Percentiles rank a stretch among this genome's conserved stretches.
These are phyloP conservation scores for Nematocida sp. DNA, from an alignment of 371 early-diverging fungal genomes.

Conservation along the genomic window DNA sequence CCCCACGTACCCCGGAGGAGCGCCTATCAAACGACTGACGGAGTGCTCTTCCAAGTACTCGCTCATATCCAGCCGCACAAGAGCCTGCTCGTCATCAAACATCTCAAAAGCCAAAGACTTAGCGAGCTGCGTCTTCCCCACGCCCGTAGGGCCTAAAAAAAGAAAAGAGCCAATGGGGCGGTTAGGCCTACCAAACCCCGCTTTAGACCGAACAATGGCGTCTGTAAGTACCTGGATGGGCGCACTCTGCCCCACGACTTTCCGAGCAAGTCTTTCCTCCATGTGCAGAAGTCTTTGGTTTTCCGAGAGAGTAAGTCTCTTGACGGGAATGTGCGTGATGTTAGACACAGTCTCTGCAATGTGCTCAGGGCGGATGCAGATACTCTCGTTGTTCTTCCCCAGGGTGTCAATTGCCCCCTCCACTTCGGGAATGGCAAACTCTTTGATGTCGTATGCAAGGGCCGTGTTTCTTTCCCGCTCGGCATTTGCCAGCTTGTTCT, in stretches of 20 bases:
- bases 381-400: constrained; percentile 70
- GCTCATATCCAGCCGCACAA: constrained; percentile 81
- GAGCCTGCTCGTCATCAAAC: constrained; percentile 74
- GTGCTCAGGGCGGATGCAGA: constrained; percentile 73
- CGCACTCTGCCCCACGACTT: constrained; percentile 77
- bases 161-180: constrained; percentile 79
- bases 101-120: constrained; percentile 77
- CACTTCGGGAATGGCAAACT: constrained; percentile 71
- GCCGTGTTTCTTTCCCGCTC: constrained; percentile 59
- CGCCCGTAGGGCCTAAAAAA: constrained; percentile 83
- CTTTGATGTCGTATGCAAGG: constrained; percentile 67
- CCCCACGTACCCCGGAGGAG: constrained; percentile 79
- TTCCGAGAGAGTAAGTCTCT: constrained; percentile 72
- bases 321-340: constrained; percentile 79
- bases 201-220: constrained; percentile 72
- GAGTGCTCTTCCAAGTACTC: constrained; percentile 78
- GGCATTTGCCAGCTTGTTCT: constrained; percentile 56
- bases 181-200: constrained; percentile 72
- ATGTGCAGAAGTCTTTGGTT: constrained; percentile 73
- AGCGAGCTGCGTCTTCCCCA: constrained; percentile 79
- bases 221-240: constrained; percentile 73
- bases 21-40: constrained; percentile 76
- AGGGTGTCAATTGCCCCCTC: constrained; percentile 67
- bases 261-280: constrained; percentile 68
- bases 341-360: constrained; percentile 75